phyloP scores from a whole-genome alignment of 768 basidiomycete species.

The Lactarius indigo region DNA sequence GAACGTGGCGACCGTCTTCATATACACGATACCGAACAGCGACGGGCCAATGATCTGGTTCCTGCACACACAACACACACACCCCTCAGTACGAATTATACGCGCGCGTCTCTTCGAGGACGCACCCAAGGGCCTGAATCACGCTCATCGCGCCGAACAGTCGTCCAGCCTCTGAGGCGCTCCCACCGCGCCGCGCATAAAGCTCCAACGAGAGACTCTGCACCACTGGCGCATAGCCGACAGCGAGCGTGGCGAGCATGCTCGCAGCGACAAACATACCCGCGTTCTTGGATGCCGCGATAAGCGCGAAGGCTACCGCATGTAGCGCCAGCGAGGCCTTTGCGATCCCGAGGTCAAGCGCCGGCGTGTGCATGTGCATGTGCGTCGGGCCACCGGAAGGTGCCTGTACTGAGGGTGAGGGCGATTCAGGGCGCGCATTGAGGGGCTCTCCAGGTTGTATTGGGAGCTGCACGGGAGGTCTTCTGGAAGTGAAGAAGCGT shows the following conservation, averaged over 20 bases:
- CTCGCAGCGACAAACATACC: constrained; percentile 49
- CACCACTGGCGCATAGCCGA: constrained; percentile 61
- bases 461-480: constrained; percentile 31
- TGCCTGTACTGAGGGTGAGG: not conserved
- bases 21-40: constrained; percentile 68
- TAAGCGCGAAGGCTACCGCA: constrained; percentile 40
- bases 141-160: constrained; percentile 82
- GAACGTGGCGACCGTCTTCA: constrained; percentile 63
- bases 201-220: constrained; percentile 72
- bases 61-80: constrained; percentile 36
- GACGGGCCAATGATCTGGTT: constrained; percentile 66
- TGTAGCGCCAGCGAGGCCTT: constrained; percentile 48
- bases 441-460: constrained; percentile 30
- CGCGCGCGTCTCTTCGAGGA: not conserved
- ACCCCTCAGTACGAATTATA: not conserved
- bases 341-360: constrained; percentile 69
- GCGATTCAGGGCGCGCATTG: constrained; percentile 10
- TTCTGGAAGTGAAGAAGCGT: constrained; percentile 47
- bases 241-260: constrained; percentile 52
- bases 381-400: constrained; percentile 13
- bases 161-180: constrained; percentile 54
- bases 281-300: constrained; percentile 44
- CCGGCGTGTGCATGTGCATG: constrained; percentile 33
- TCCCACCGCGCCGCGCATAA: constrained; percentile 49
- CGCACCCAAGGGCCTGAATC: constrained; percentile 61